These are phyloP conservation scores for Aureobasidium sp. DNA, from an alignment of 2,329 filamentous ascomycete species.

Conservation along the genomic window DNA sequence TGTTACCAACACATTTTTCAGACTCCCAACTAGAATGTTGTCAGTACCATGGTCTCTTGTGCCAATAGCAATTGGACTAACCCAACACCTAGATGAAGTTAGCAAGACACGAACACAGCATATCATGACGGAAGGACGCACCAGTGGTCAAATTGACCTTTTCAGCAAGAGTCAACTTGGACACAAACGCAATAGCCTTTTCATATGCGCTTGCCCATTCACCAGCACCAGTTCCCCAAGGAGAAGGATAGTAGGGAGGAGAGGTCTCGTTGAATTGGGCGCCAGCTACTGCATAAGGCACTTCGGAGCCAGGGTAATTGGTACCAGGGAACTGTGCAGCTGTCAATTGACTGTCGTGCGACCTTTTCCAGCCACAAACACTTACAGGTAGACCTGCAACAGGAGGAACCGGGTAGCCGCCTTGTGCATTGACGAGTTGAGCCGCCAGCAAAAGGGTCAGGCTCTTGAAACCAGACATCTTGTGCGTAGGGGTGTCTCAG, in stretches of 20 bases:
- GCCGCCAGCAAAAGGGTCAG: constrained; percentile 23
- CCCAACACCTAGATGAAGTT: constrained; percentile 46
- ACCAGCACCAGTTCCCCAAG: constrained; percentile 72
- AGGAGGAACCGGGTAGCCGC: constrained; percentile 18
- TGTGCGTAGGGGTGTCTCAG: neutral
- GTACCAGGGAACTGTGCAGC: constrained; percentile 21
- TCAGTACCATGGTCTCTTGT: constrained; percentile 17
- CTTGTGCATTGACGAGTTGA: constrained; percentile 25
- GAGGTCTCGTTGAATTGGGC: constrained; percentile 35
- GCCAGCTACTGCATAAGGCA: constrained; percentile 23
- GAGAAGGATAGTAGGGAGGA: constrained; percentile 72
- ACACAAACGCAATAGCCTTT: constrained; percentile 72
- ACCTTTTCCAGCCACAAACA: neutral
- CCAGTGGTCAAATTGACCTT: constrained; percentile 96
- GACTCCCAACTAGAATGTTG: constrained; percentile 49
- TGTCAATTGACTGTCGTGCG: neutral
- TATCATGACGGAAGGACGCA: neutral
- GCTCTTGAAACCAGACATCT: constrained; percentile 10
- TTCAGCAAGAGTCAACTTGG: constrained; percentile 72
- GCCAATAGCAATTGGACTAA: constrained; percentile 36
- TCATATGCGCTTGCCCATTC: constrained; percentile 69
- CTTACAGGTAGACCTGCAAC: constrained; percentile 19
- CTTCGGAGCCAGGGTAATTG: constrained; percentile 23
- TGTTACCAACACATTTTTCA: constrained; percentile 71
- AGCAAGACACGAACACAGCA: neutral